Evolutionary conservation across 2,329 filamentous ascomycete species (phyloP).

Genomic region (Diaporthe citri): DNA sequence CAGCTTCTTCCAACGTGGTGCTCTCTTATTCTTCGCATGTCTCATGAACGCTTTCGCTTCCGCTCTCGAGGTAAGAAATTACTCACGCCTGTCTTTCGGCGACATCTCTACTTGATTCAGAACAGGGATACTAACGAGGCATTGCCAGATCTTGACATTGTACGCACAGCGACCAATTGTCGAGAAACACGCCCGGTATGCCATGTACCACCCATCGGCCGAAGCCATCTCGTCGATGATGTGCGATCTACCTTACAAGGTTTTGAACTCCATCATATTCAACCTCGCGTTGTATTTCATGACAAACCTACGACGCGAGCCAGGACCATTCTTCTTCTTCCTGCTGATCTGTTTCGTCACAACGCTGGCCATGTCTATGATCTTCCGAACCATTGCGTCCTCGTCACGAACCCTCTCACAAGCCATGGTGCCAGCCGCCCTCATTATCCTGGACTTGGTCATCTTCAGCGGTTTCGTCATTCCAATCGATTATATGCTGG

Average conservation of each 20-base stretch:
- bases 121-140: neutral
- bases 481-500: conserved; percentile 77
- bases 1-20: conserved; percentile 84
- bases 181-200: conserved; percentile 89
- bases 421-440: conserved; percentile 70
- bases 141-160: conserved; percentile 78
- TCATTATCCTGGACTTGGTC: conserved; percentile 75
- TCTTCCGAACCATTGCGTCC: conserved; percentile 86
- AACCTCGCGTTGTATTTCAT: conserved; percentile 90
- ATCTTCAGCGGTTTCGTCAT: conserved; percentile 80
- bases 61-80: conserved; percentile 73
- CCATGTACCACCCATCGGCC: conserved; percentile 88
- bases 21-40: conserved; percentile 88
- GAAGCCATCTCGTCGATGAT: conserved; percentile 92
- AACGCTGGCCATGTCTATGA: conserved; percentile 85
- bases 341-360: conserved; percentile 80
- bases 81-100: neutral
- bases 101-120: conserved; percentile 40
- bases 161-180: conserved; percentile 93
- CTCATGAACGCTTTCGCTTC: conserved; percentile 87
- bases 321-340: conserved; percentile 88
- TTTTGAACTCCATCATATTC: conserved; percentile 80
- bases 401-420: conserved; percentile 78
- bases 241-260: conserved; percentile 86
- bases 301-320: conserved; percentile 80